phyloP scores from a whole-genome alignment of 345 rosid species.

The Rhodamnia rubescens region DNA sequence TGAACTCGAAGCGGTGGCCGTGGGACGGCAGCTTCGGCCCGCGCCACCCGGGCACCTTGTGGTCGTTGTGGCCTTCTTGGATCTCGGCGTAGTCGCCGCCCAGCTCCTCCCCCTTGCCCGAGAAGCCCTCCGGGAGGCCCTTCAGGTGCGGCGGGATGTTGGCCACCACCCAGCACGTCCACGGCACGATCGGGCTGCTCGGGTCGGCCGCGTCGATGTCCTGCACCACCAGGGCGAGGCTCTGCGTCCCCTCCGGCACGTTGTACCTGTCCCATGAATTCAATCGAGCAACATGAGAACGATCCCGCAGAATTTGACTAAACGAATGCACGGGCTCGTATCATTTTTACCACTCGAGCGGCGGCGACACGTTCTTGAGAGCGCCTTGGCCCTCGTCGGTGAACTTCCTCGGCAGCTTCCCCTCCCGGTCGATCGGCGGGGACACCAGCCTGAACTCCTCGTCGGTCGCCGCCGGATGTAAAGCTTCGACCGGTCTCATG shows the following conservation, averaged over 20 bases:
- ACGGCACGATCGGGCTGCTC: conserved; percentile 43
- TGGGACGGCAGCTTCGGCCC: conserved; percentile 46
- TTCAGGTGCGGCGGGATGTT: conserved; percentile 56
- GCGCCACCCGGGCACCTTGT: conserved; percentile 74
- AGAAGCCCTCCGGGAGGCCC: conserved; percentile 66
- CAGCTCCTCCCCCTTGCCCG: conserved; percentile 38
- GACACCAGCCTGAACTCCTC: conserved; percentile 54
- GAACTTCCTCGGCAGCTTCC: conserved; percentile 59
- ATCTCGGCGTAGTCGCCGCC: conserved; percentile 28
- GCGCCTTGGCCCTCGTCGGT: conserved; percentile 71
- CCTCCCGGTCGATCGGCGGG: conserved; percentile 37
- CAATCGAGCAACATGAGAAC: conserved; percentile 13
- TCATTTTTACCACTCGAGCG: conserved; percentile 26
- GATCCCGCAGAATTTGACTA: background rate
- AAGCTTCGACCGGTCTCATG: background rate
- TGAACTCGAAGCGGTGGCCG: conserved; percentile 59
- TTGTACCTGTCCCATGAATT: conserved; percentile 73
- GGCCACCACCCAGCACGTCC: conserved; percentile 69
- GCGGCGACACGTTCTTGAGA: conserved; percentile 45
- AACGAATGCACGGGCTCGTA: background rate
- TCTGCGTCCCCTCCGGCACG: conserved; percentile 52
- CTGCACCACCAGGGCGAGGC: conserved; percentile 65
- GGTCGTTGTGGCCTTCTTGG: conserved; percentile 63
- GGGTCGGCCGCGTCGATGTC: conserved; percentile 82
- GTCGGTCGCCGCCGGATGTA: conserved; percentile 8